A percentile compares a stretch with the other conserved stretches of the same genome.
Conservation (phyloP, 2,329 filamentous ascomycete species). For the Sporothrix protearum region DNA sequence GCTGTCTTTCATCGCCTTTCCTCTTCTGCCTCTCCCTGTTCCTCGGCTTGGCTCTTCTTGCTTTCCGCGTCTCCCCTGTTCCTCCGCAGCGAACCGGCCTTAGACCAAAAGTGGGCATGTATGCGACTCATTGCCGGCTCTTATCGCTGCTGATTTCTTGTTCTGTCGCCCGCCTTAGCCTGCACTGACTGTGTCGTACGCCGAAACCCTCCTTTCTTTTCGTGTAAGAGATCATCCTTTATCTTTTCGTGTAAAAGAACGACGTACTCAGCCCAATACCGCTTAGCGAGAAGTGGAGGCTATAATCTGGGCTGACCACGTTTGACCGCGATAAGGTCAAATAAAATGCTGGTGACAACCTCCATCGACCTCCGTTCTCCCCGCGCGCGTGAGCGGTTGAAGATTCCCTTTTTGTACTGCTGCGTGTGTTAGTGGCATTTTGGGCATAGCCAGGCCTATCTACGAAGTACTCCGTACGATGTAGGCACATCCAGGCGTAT, state of each 20-base stretch:
- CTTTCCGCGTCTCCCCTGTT: neutral
- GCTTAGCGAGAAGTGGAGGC: neutral
- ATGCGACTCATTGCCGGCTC: slow-evolving; percentile 1
- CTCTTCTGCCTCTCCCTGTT: neutral
- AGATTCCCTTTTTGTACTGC: neutral
- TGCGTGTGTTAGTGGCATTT: neutral
- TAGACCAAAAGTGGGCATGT: neutral
- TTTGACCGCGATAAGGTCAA: neutral
- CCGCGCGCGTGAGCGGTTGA: neutral
- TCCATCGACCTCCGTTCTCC: neutral
- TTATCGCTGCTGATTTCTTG: neutral
- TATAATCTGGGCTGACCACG: slow-evolving; percentile 1
- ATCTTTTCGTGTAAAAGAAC: neutral
- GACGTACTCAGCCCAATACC: no score
- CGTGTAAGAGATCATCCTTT: neutral
- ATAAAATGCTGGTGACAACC: neutral
- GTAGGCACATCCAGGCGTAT: neutral
- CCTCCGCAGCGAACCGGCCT: neutral
- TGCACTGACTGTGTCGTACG: no score
- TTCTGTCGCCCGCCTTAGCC: neutral
- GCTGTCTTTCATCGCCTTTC: neutral
- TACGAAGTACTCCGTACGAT: no score
- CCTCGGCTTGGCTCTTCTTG: neutral
- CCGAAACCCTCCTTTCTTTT: neutral
- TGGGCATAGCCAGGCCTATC: neutral